Evolutionary conservation across 2,329 filamentous ascomycete species (phyloP).

Genomic region (Aspergillus caelatus): DNA sequence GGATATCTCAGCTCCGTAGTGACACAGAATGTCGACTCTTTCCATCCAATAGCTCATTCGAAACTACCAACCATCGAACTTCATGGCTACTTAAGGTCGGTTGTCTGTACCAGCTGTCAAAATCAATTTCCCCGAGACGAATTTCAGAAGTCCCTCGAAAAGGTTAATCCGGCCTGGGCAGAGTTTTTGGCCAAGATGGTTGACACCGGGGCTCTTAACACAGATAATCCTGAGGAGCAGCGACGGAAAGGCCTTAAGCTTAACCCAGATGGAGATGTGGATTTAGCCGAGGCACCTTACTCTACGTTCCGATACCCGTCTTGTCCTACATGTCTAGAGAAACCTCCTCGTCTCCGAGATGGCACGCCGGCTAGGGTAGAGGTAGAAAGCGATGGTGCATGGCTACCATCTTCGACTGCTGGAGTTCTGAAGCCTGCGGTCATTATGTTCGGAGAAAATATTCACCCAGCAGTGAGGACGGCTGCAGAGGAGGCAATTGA

Average conservation of each 20-base stretch:
- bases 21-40: conserved; percentile 97
- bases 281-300: conserved; percentile 84
- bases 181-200: conserved; percentile 73
- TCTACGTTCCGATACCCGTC: conserved; percentile 88
- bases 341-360: conserved; percentile 60
- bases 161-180: conserved; percentile 85
- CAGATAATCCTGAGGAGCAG: conserved; percentile 73
- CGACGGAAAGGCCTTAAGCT: conserved; percentile 71
- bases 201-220: conserved; percentile 72
- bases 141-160: conserved; percentile 76
- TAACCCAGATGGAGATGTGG: conserved; percentile 94
- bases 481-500: conserved; percentile 82
- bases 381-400: conserved; percentile 79
- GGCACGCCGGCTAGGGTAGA: conserved; percentile 63
- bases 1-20: conserved; percentile 77
- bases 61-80: conserved; percentile 76
- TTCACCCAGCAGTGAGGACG: conserved; percentile 67
- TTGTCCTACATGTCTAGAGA: conserved; percentile 75
- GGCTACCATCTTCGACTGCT: conserved; percentile 65
- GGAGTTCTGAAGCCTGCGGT: conserved; percentile 92
- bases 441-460: conserved; percentile 95
- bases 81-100: conserved; percentile 83
- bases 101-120: conserved; percentile 79
- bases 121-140: conserved; percentile 69
- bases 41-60: conserved; percentile 79